A percentile compares a stretch with the other conserved stretches of the same genome.
These are phyloP conservation scores for Biscogniauxia sp. DNA, from an alignment of 2,329 filamentous ascomycete genomes.

Conservation along the genomic window DNA sequence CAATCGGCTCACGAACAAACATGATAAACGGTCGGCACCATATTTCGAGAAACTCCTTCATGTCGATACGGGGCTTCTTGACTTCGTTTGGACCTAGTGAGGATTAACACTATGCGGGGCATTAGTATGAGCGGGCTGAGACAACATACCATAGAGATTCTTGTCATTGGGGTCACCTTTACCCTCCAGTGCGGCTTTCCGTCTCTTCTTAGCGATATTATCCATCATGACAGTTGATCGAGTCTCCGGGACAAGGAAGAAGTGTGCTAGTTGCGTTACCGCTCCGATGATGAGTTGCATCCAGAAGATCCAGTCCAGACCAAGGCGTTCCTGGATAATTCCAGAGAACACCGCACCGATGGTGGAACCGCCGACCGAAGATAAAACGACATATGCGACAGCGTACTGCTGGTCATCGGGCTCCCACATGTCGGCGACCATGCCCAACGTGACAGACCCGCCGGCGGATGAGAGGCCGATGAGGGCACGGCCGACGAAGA, in stretches of 20 bases:
- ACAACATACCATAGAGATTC: conserved; percentile 34
- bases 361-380: conserved; percentile 48
- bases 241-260: conserved; percentile 58
- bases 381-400: conserved; percentile 55
- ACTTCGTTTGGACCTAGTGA: conserved; percentile 44
- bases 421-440: conserved; percentile 60
- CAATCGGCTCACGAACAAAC: conserved; percentile 60
- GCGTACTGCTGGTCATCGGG: conserved; percentile 56
- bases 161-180: conserved; percentile 35
- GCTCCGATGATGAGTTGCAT: conserved; percentile 55
- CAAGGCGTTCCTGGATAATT: conserved; percentile 42
- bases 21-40: conserved; percentile 58
- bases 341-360: conserved; percentile 51
- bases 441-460: conserved; percentile 59
- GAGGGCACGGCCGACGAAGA: conserved; percentile 38
- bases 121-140: neutral
- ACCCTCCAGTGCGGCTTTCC: conserved; percentile 34
- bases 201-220: conserved; percentile 53
- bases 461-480: conserved; percentile 56
- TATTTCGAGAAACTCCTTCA: conserved; percentile 42
- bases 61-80: conserved; percentile 33
- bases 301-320: conserved; percentile 60
- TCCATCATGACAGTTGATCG: conserved; percentile 55
- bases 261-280: conserved; percentile 41
- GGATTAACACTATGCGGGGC: too few relatives aligned